phyloP scores from a whole-genome alignment of 768 basidiomycete genomes.

The Fibroporia radiculosa region DNA sequence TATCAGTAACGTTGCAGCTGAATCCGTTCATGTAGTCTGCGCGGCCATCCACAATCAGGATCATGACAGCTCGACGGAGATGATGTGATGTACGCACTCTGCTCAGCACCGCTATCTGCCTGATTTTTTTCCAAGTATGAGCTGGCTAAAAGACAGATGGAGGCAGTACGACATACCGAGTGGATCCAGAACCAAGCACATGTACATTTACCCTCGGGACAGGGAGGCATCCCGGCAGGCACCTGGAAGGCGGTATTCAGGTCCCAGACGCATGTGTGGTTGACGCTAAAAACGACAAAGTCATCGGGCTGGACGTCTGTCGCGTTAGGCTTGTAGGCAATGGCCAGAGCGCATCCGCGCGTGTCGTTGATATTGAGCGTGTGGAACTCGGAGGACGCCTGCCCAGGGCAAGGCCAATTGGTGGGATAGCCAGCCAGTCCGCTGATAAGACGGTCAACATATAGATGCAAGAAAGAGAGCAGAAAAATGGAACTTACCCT shows the following conservation, averaged over 20 bases:
- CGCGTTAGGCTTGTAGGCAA: conserved; percentile 35
- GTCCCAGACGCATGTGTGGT: conserved; percentile 36
- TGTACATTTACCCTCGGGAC: conserved; percentile 34
- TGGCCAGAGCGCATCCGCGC: conserved; percentile 33
- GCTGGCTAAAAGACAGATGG: neutral
- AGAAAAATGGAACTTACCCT: conserved; percentile 11
- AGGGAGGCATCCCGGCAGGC: conserved; percentile 35
- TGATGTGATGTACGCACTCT: conserved; percentile 21
- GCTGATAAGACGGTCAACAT: conserved; percentile 5
- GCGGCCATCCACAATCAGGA: neutral
- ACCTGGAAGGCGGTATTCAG: conserved; percentile 33
- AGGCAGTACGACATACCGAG: conserved; percentile 16
- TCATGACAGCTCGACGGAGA: neutral
- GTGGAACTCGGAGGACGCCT: conserved; percentile 19
- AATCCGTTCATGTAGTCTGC: conserved; percentile 33
- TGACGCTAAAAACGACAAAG: conserved; percentile 34
- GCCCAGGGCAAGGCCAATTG: conserved; percentile 19
- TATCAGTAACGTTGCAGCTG: conserved; percentile 30
- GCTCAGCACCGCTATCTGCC: conserved; percentile 27
- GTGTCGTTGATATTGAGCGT: conserved; percentile 25
- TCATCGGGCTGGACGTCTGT: conserved; percentile 31
- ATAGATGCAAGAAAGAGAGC: neutral
- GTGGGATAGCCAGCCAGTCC: conserved; percentile 16
- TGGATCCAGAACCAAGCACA: conserved; percentile 40
- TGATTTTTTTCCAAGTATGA: too few relatives aligned